Evolutionary conservation across 2,329 filamentous ascomycete genomes (phyloP).

Genomic region (Botrytis pseudocinerea): DNA sequence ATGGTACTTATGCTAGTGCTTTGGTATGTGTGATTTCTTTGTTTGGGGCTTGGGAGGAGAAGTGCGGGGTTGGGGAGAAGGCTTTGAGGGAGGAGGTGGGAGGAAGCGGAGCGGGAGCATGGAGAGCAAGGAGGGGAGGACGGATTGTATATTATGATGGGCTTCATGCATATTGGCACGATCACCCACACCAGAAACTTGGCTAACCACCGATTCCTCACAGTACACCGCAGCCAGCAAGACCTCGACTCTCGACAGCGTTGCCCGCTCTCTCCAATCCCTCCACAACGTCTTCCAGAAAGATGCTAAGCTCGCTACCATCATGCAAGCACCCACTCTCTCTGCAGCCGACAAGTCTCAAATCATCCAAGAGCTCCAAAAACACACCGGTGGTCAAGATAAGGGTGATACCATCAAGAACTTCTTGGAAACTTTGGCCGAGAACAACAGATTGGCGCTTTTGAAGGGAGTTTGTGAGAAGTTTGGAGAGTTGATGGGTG

Average conservation of each 20-base stretch:
- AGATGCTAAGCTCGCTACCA: conserved; percentile 75
- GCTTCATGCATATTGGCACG: not conserved
- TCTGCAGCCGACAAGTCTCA: conserved; percentile 75
- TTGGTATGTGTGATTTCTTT: conserved; percentile 67
- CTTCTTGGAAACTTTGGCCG: conserved; percentile 85
- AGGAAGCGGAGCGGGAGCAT: not conserved
- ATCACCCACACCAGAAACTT: conserved; percentile 21
- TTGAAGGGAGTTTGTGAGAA: conserved; percentile 82
- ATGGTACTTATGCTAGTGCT: conserved; percentile 97
- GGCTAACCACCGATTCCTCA: conserved; percentile 15
- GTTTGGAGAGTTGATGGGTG: conserved; percentile 84
- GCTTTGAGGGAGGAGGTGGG: not conserved
- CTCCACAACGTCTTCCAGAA: conserved; percentile 73
- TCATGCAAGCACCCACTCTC: conserved; percentile 82
- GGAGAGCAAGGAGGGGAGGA: not conserved
- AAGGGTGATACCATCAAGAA: conserved; percentile 86
- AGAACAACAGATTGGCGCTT: conserved; percentile 91
- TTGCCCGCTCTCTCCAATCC: conserved; percentile 73
- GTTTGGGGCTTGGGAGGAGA: not conserved
- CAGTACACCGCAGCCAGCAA: conserved; percentile 97
- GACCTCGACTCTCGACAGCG: conserved; percentile 79
- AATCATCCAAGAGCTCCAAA: conserved; percentile 85
- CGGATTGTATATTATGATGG: not conserved
- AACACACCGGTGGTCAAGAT: conserved; percentile 68
- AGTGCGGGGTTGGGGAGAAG: conserved; percentile 20